A percentile compares a stretch with the other conserved stretches of the same genome.
Evolutionary conservation across 129 eudicot genomes (phyloP).

Genomic region (Flaveria sonorensis): DNA sequence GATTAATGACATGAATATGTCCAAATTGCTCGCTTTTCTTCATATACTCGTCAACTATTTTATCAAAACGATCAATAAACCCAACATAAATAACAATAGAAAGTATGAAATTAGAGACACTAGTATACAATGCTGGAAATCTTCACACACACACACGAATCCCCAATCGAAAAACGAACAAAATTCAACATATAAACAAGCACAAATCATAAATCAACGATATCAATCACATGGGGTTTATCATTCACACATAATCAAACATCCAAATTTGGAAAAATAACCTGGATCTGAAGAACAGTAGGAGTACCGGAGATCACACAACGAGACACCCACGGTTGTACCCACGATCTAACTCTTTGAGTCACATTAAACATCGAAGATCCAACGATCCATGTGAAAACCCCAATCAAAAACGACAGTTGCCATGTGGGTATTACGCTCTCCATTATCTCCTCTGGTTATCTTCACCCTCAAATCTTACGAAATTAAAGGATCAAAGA

Average conservation of each 20-base stretch:
- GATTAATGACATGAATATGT: background rate
- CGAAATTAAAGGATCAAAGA: conserved; percentile 9
- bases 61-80: background rate
- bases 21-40: conserved; percentile 25
- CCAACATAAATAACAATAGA: background rate
- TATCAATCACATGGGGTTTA: no score
- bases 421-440: conserved; percentile 62
- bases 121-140: background rate
- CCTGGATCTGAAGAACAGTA: conserved; percentile 81
- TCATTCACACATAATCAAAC: conserved; percentile 5
- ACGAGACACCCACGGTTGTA: conserved; percentile 67
- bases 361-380: conserved; percentile 70
- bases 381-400: conserved; percentile 58
- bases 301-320: conserved; percentile 54
- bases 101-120: background rate
- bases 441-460: conserved; percentile 47
- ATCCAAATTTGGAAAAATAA: conserved; percentile 3
- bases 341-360: conserved; percentile 58
- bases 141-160: background rate
- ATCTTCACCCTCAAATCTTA: conserved; percentile 14
- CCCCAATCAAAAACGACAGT: conserved; percentile 53
- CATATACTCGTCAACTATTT: background rate
- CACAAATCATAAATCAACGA: background rate
- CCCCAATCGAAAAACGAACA: no score
- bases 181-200: no score